These are phyloP conservation scores for Dalbergia cultrata DNA, from an alignment of 306 rosid genomes.

Conservation along the genomic window DNA sequence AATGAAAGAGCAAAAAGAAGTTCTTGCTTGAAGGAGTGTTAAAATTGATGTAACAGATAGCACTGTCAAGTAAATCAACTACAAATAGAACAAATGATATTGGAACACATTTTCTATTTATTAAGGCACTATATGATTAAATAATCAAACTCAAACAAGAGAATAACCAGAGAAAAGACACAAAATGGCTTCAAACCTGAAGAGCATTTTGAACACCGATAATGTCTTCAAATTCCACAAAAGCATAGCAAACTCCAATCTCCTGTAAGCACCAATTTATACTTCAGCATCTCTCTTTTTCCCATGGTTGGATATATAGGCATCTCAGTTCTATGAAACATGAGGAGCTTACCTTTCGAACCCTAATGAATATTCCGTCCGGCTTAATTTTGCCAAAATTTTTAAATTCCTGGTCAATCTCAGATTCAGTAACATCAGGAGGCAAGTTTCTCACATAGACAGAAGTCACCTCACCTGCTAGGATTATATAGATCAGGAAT, in stretches of 20 bases:
- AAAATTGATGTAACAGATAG: slow-evolving; percentile 16
- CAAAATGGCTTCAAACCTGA: slow-evolving; percentile 60
- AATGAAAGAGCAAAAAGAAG: slow-evolving; percentile 2
- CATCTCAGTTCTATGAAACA: not conserved
- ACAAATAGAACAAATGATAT: slow-evolving; percentile 18
- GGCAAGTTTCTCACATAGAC: slow-evolving; percentile 94
- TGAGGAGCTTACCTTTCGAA: slow-evolving; percentile 69
- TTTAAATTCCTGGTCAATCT: slow-evolving; percentile 83
- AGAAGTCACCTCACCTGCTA: slow-evolving; percentile 84
- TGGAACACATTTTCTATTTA: not conserved
- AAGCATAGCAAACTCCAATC: slow-evolving; percentile 94
- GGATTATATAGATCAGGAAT: slow-evolving; percentile 46
- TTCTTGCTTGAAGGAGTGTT: not conserved
- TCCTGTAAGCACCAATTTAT: slow-evolving; percentile 68
- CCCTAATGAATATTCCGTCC: slow-evolving; percentile 88
- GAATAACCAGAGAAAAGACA: not conserved
- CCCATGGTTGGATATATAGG: not conserved
- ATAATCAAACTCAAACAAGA: slow-evolving; percentile 10
- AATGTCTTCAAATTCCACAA: slow-evolving; percentile 95
- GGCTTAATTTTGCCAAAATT: slow-evolving; percentile 80
- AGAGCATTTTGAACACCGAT: slow-evolving; percentile 84
- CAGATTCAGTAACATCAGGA: slow-evolving; percentile 78
- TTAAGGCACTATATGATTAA: not conserved
- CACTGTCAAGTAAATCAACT: slow-evolving; percentile 26
- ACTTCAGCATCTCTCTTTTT: slow-evolving; percentile 39